phyloP scores from a whole-genome alignment of 2,329 filamentous ascomycete genomes.

The Fusarium hostae region DNA sequence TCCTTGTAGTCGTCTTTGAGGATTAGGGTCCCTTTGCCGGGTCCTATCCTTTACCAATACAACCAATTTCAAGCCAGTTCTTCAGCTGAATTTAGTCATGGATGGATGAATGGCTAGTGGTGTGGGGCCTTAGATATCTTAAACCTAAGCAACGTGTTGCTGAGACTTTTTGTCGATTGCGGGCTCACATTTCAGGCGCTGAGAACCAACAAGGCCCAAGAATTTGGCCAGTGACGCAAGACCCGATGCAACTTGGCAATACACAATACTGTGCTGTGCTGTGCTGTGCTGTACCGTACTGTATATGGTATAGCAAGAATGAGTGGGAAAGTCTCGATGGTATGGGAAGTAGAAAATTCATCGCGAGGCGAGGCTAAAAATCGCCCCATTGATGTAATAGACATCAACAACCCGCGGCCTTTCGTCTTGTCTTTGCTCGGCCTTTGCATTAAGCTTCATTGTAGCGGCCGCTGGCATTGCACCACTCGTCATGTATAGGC shows the following conservation, averaged over 20 bases:
- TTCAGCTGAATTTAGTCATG: not conserved
- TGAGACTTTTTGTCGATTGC: slow-evolving; percentile 9
- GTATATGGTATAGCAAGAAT: not conserved
- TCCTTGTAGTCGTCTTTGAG: not conserved
- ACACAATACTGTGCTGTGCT: not conserved
- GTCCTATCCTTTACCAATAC: not conserved
- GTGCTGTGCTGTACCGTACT: not conserved
- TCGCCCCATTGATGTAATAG: not conserved
- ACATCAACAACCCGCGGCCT: not conserved
- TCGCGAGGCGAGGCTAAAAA: not conserved
- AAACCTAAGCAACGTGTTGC: not conserved
- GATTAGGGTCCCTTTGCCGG: not conserved
- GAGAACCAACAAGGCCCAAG: slow-evolving; percentile 19
- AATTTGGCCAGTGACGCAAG: slow-evolving; percentile 5
- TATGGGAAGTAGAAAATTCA: not conserved
- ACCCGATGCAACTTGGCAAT: not conserved
- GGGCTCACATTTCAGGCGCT: slow-evolving; percentile 34
- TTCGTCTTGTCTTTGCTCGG: not conserved
- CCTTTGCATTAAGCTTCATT: slow-evolving; percentile 4
- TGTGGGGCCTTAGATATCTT: slow-evolving; percentile 8
- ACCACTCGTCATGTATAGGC: not conserved
- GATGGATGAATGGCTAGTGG: slow-evolving; percentile 3
- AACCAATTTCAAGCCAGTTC: not conserved
- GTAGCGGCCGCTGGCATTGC: slow-evolving; percentile 3
- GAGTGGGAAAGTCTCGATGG: not conserved